These are phyloP conservation scores for Panicum virgatum DNA, from an alignment of 202 grass and related monocot species.

Conservation along the genomic window DNA sequence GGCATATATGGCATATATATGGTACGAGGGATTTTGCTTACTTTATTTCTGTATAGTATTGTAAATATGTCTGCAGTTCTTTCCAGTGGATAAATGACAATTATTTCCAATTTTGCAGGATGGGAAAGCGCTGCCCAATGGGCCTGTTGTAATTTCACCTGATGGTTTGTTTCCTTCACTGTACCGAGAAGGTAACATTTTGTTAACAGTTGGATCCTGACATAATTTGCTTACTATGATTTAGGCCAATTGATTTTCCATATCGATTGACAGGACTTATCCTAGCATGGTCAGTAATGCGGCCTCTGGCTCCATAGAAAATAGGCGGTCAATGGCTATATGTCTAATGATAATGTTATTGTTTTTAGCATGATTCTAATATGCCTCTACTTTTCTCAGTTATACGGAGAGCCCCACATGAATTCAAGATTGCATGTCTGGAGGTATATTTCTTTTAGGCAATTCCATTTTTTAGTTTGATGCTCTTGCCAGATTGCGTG, in stretches of 20 bases:
- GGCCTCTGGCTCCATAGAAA: constrained; percentile 1
- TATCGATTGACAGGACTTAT: not conserved
- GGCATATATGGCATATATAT: not conserved
- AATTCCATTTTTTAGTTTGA: not conserved
- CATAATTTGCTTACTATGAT: constrained; percentile 1
- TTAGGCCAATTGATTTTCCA: constrained; percentile 2
- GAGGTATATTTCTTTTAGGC: constrained; percentile 66
- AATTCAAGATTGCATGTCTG: constrained; percentile 99
- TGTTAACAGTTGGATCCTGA: constrained; percentile 23
- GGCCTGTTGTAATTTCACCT: constrained; percentile 97
- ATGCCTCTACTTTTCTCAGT: constrained; percentile 56
- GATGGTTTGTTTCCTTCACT: constrained; percentile 98
- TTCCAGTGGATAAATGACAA: constrained; percentile 30
- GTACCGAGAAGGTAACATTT: constrained; percentile 87
- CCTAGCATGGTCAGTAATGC: constrained; percentile 7
- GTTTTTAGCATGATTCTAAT: constrained; percentile 23
- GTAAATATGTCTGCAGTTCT: constrained; percentile 10
- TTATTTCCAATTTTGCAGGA: constrained; percentile 59
- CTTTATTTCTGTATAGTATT: constrained; percentile 5
- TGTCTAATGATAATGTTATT: not conserved
- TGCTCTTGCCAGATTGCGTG: not conserved
- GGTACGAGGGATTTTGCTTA: not conserved
- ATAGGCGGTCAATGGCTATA: not conserved
- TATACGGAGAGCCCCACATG: constrained; percentile 93
- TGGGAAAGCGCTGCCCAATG: constrained; percentile 92